Conservation (phyloP, 331 rosid genomes). For the Cydonia oblonga region DNA sequence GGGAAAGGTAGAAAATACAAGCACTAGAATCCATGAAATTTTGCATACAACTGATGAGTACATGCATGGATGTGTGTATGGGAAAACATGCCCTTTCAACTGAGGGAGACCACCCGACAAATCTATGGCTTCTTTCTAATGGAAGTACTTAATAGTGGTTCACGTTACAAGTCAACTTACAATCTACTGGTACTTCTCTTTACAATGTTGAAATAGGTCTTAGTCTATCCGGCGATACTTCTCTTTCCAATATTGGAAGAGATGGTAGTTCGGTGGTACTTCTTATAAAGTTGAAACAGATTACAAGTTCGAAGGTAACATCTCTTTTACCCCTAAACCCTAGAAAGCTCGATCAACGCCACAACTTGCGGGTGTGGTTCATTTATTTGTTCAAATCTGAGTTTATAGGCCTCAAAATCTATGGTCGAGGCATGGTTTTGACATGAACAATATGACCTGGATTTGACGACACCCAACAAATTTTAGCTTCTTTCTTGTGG, state of each 20-base stretch:
- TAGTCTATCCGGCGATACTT: no score
- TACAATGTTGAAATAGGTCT: no score
- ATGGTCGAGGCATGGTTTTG: background rate
- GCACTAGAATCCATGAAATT: slow-evolving; percentile 20
- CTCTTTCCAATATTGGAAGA: no score
- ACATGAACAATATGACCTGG: slow-evolving; percentile 4
- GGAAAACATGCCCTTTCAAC: slow-evolving; percentile 27
- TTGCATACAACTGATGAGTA: background rate
- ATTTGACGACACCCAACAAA: slow-evolving; percentile 4
- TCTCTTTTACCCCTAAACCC: background rate
- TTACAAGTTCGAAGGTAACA: background rate
- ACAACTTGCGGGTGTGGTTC: slow-evolving; percentile 1
- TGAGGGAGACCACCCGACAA: slow-evolving; percentile 9
- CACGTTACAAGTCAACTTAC: no score
- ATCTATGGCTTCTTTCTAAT: background rate
- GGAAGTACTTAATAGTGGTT: background rate
- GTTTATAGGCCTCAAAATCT: background rate
- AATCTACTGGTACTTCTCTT: background rate
- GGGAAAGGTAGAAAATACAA: slow-evolving; percentile 4
- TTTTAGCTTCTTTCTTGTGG: slow-evolving; percentile 24
- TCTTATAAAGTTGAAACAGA: no score
- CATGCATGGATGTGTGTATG: slow-evolving; percentile 5
- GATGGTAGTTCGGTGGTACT: no score
- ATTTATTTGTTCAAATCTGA: background rate
- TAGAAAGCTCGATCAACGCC: background rate